A percentile compares a stretch with the other conserved stretches of the same genome.
Conservation (phyloP, 1,284 basidiomycete genomes). For the Anthracocystis panici-leucophaei region DNA sequence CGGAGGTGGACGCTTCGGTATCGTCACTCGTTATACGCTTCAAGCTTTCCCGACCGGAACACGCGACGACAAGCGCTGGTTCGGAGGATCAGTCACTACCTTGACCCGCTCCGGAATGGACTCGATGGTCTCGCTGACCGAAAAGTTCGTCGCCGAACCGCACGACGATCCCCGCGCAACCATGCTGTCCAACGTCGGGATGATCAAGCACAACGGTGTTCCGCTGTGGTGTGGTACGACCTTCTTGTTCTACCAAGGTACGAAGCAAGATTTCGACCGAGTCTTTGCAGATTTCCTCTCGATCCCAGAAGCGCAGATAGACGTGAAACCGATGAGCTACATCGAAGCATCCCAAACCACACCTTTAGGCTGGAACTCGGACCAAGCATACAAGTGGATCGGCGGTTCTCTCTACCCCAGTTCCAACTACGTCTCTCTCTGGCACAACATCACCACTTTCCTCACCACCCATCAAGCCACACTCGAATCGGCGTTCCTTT, state of each 20-base stretch:
- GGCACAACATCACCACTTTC: slow-evolving; percentile 14
- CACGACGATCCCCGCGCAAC: slow-evolving; percentile 43
- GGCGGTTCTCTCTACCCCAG: slow-evolving; percentile 33
- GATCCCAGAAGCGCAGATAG: slow-evolving; percentile 19
- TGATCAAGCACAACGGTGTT: slow-evolving; percentile 17
- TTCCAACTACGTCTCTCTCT: slow-evolving; percentile 10
- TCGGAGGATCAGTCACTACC: slow-evolving; percentile 24
- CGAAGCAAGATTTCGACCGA: slow-evolving; percentile 8
- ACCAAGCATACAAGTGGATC: slow-evolving; percentile 40
- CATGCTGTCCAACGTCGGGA: slow-evolving; percentile 28
- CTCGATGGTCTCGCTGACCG: slow-evolving; percentile 19
- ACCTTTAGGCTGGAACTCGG: slow-evolving; percentile 24
- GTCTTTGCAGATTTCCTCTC: slow-evolving; percentile 20
- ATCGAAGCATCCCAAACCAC: slow-evolving; percentile 13
- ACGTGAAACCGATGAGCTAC: slow-evolving; percentile 27
- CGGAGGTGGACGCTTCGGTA: slow-evolving; percentile 49
- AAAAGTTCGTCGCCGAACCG: slow-evolving; percentile 17
- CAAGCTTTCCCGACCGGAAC: slow-evolving; percentile 23
- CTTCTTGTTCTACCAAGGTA: slow-evolving; percentile 34
- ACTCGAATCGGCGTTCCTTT: slow-evolving; percentile 23
- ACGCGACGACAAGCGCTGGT: slow-evolving; percentile 30
- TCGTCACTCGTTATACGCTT: slow-evolving; percentile 48
- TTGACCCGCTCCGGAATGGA: slow-evolving; percentile 14
- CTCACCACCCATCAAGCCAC: slow-evolving; percentile 9
- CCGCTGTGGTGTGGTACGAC: slow-evolving; percentile 17